A percentile compares a stretch with the other conserved stretches of the same genome.
Conservation (phyloP, 2,329 filamentous ascomycete species). For the Diplodia intermedia region DNA sequence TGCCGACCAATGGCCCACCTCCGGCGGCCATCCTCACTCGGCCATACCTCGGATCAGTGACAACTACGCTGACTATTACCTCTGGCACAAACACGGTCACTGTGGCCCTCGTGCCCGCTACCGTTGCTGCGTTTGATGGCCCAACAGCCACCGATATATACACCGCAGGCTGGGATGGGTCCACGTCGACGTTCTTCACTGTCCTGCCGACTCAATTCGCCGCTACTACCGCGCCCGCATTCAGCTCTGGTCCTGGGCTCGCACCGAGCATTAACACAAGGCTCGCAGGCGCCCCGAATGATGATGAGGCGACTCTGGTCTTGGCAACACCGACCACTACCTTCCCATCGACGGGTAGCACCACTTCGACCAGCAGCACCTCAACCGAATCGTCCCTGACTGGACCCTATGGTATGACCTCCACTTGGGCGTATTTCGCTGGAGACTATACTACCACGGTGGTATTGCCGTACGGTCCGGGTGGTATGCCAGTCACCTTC, state of each 20-base stretch:
- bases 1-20: too few relatives aligned
- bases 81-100: not conserved
- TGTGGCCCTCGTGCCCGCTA: not conserved
- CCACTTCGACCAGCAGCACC: not conserved
- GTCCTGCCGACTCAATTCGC: not conserved
- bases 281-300: too few relatives aligned
- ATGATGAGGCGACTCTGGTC: not conserved
- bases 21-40: not conserved
- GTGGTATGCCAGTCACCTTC: not conserved
- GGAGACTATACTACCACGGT: not conserved
- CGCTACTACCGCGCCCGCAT: not conserved
- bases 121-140: not conserved
- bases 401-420: not conserved
- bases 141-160: not conserved
- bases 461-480: not conserved
- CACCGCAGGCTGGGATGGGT: not conserved
- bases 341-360: not conserved
- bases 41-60: conserved; percentile 3
- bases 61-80: not conserved
- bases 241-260: too few relatives aligned
- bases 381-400: not conserved
- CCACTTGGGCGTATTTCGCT: conserved; percentile 5
- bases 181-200: not conserved
- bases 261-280: too few relatives aligned
- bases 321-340: not conserved